phyloP scores from a whole-genome alignment of 2,329 filamentous ascomycete genomes.

The Nothopassalora personata region DNA sequence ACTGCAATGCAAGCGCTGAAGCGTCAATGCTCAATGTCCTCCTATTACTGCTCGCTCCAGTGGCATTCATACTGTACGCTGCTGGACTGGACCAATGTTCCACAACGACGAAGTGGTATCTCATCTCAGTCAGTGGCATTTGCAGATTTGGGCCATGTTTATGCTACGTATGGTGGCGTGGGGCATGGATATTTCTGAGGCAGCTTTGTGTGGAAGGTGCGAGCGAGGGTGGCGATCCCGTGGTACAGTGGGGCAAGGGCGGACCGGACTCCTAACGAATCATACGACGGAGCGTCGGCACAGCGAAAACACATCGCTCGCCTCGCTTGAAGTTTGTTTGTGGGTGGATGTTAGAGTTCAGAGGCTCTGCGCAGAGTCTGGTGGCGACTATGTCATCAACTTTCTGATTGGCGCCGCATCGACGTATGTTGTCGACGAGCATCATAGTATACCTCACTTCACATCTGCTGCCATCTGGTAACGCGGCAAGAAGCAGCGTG shows the following conservation, averaged over 20 bases:
- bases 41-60: constrained; percentile 13
- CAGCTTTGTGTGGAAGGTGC: constrained; percentile 5
- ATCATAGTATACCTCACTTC: not conserved
- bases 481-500: not conserved
- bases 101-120: constrained; percentile 9
- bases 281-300: no score
- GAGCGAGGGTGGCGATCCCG: not conserved
- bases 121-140: constrained; percentile 12
- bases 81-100: constrained; percentile 16
- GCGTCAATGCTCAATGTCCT: constrained; percentile 11
- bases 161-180: constrained; percentile 14
- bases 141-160: constrained; percentile 18
- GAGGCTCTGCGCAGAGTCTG: not conserved
- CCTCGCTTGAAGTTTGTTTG: not conserved
- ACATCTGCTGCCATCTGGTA: not conserved
- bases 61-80: constrained; percentile 20
- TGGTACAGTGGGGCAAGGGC: not conserved
- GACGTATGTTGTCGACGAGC: not conserved
- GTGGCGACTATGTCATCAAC: not conserved
- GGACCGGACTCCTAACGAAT: no score
- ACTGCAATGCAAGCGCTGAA: no score
- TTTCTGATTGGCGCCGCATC: not conserved
- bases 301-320: not conserved
- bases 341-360: not conserved
- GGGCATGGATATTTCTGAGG: constrained; percentile 12